Percentiles rank a stretch among this genome's conserved stretches.
Evolutionary conservation across 805 yeast species (phyloP).

Genomic region (Jamesozyma piceae): DNA sequence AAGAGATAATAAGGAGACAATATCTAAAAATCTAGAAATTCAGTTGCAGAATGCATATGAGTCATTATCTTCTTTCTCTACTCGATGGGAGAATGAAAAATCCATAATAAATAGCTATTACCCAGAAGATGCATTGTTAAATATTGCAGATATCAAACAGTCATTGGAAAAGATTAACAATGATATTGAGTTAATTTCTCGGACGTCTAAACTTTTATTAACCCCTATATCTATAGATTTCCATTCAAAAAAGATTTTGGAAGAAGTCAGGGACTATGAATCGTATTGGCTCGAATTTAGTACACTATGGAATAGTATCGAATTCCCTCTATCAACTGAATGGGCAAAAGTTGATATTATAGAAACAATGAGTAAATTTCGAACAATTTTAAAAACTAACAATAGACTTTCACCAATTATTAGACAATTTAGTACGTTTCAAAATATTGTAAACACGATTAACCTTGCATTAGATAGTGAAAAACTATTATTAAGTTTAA

Average conservation of each 20-base stretch:
- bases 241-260: neutral
- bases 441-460: neutral
- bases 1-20: slow-evolving; percentile 34
- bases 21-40: slow-evolving; percentile 34
- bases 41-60: slow-evolving; percentile 34
- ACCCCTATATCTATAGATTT: slow-evolving; percentile 20
- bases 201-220: slow-evolving; percentile 29
- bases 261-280: slow-evolving; percentile 1
- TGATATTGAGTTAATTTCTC: slow-evolving; percentile 18
- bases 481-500: slow-evolving; percentile 25
- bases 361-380: neutral
- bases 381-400: neutral
- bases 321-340: neutral
- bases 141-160: slow-evolving; percentile 29
- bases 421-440: neutral
- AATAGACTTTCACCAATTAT: neutral
- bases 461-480: neutral
- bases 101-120: slow-evolving; percentile 37
- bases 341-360: slow-evolving; percentile 8
- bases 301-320: slow-evolving; percentile 4
- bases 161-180: slow-evolving; percentile 15
- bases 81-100: slow-evolving; percentile 42
- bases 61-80: slow-evolving; percentile 23
- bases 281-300: neutral
- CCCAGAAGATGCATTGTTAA: slow-evolving; percentile 38